phyloP scores from a whole-genome alignment of 2,329 filamentous ascomycete species.

The Nemania diffusa region DNA sequence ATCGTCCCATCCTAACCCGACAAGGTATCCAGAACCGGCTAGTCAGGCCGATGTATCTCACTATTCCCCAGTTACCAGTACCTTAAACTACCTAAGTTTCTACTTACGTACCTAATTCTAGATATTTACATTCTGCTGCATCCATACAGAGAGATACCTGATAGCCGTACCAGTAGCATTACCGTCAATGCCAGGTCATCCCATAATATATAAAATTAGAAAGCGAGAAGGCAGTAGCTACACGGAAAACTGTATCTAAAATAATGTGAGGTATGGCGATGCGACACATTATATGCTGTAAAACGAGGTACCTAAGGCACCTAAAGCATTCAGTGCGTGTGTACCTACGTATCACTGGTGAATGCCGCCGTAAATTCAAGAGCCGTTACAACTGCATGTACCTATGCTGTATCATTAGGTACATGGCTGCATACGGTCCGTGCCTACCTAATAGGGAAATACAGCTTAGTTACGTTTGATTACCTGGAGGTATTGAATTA shows the following conservation, averaged over 20 bases:
- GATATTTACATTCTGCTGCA: neutral
- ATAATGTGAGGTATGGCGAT: neutral
- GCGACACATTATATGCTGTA: neutral
- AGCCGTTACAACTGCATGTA: neutral
- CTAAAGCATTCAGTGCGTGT: no score
- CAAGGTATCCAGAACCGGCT: neutral
- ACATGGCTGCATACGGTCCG: constrained; percentile 7
- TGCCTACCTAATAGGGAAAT: constrained; percentile 4
- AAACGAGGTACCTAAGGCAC: neutral
- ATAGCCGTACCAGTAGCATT: neutral
- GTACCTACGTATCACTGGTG: constrained; percentile 13
- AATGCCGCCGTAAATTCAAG: neutral
- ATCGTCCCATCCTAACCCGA: neutral
- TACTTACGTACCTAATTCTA: no score
- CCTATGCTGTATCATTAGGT: neutral
- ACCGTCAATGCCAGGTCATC: neutral
- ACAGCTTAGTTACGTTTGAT: neutral
- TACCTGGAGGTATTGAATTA: neutral
- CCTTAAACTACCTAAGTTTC: neutral
- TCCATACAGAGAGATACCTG: neutral
- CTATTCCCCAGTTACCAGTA: neutral
- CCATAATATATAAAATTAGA: no score
- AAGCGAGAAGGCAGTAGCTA: neutral
- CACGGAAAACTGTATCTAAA: neutral
- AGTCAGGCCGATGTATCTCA: neutral